Conservation (phyloP, 495 filamentous ascomycete genomes). For the Penicillium desertorum region DNA sequence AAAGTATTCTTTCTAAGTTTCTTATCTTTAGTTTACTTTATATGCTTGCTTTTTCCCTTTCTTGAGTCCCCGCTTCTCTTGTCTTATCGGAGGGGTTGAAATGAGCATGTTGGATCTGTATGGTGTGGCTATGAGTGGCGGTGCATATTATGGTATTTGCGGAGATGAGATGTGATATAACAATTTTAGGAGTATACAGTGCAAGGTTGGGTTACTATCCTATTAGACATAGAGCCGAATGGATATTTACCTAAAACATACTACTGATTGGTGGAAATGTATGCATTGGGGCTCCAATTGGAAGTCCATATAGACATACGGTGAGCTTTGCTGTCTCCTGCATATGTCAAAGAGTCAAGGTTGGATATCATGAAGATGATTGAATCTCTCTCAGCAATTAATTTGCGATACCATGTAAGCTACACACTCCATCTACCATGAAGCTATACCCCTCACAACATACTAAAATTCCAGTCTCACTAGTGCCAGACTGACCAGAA, state of each 20-base stretch:
- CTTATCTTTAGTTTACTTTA: neutral
- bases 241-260: neutral
- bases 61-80: neutral
- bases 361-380: no score
- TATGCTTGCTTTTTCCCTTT: neutral
- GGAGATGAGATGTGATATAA: no score
- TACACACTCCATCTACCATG: neutral
- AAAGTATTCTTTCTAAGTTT: neutral
- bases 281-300: neutral
- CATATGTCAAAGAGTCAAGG: neutral
- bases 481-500: neutral
- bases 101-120: no score
- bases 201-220: no score
- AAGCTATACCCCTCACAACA: neutral
- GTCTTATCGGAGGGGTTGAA: neutral
- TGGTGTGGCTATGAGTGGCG: no score
- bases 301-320: neutral
- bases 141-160: no score
- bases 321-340: neutral
- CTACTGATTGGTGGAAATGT: neutral
- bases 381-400: no score
- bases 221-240: neutral
- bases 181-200: no score
- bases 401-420: no score
- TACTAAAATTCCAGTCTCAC: neutral